A percentile compares a stretch with the other conserved stretches of the same genome.
Conservation (phyloP, 805 yeast species). For the Candida vaughaniae region DNA sequence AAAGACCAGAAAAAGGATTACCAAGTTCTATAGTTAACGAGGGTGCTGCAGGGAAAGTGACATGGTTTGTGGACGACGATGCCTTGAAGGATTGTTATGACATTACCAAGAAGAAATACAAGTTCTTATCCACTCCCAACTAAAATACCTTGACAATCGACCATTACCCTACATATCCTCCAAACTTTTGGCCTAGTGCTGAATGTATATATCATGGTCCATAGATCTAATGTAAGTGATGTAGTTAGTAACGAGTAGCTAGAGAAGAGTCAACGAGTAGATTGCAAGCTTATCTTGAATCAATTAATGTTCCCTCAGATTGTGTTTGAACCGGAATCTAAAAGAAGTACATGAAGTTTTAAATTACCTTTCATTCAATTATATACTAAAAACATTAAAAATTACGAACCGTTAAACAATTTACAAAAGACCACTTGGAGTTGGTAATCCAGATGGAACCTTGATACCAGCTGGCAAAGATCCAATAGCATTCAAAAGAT, state of each 20-base stretch:
- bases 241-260: no score
- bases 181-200: no score
- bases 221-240: background rate
- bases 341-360: no score
- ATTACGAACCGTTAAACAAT: no score
- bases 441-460: conserved; percentile 8
- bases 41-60: conserved; percentile 93
- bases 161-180: no score
- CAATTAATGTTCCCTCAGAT: no score
- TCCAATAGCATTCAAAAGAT: conserved; percentile 8
- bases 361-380: no score
- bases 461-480: conserved; percentile 10
- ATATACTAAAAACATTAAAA: no score
- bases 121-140: conserved; percentile 42
- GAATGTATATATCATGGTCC: background rate
- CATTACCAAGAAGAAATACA: conserved; percentile 69
- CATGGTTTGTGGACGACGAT: conserved; percentile 96
- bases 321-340: no score
- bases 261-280: no score
- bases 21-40: conserved; percentile 94
- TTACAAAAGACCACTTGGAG: conserved; percentile 4
- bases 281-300: no score
- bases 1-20: conserved; percentile 93
- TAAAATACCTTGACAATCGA: no score
- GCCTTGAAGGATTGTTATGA: conserved; percentile 78